A percentile compares a stretch with the other conserved stretches of the same genome.
Conservation (phyloP, 495 filamentous ascomycete genomes). For the Aspergillus cristatus region DNA sequence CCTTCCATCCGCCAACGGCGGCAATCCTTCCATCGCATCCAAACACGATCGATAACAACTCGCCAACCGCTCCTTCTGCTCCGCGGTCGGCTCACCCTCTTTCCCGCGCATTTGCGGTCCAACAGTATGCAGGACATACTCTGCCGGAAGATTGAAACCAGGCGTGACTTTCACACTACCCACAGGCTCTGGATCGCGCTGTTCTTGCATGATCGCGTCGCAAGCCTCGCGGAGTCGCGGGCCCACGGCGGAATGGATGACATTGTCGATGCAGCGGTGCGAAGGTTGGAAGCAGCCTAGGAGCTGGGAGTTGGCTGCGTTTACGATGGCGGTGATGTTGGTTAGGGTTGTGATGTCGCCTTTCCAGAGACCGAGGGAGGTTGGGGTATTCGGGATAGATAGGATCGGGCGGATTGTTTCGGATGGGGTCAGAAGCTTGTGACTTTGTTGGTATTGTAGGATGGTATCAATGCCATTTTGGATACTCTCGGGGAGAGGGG, state of each 20-base stretch:
- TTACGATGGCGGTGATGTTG: constrained; percentile 17
- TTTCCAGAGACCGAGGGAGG: constrained; percentile 11
- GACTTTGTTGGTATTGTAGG: constrained; percentile 9
- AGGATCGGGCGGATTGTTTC: constrained; percentile 2
- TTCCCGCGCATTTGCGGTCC: constrained; percentile 13
- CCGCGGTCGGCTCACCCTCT: not conserved
- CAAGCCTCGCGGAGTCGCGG: constrained; percentile 18
- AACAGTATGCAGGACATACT: constrained; percentile 16
- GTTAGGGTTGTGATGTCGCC: constrained; percentile 18
- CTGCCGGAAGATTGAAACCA: constrained; percentile 13
- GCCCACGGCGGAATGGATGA: constrained; percentile 17
- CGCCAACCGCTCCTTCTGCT: constrained; percentile 7
- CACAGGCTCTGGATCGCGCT: constrained; percentile 8
- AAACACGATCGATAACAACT: constrained; percentile 14
- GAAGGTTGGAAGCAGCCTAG: constrained; percentile 16
- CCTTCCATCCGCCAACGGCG: constrained; percentile 6
- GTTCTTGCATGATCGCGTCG: constrained; percentile 7
- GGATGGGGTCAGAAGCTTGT: constrained; percentile 10
- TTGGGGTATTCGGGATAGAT: not conserved
- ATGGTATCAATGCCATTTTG: constrained; percentile 13
- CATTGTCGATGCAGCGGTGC: constrained; percentile 22
- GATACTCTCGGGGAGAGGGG: constrained; percentile 2
- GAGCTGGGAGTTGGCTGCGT: constrained; percentile 15
- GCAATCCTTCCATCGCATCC: constrained; percentile 6
- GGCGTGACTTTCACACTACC: constrained; percentile 12